phyloP scores from a whole-genome alignment of 1,284 basidiomycete genomes.

The Phellopilus nigrolimitatus region DNA sequence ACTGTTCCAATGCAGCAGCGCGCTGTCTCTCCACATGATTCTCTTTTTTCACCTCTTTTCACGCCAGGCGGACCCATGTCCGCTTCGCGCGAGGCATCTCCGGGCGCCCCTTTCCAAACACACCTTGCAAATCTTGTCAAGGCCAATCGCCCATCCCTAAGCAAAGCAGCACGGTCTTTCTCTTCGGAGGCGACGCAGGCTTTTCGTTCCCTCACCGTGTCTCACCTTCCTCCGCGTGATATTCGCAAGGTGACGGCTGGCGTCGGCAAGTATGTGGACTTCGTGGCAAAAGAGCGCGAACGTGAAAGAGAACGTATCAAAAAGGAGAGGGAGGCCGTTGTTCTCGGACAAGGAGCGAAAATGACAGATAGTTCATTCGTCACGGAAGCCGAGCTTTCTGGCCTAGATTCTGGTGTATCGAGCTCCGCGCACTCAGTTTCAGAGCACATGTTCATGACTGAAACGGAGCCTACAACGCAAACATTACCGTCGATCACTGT shows the following conservation, averaged over 20 bases:
- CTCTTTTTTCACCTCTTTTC: slow-evolving; percentile 18
- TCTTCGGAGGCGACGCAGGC: slow-evolving; percentile 30
- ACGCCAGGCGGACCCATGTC: slow-evolving; percentile 17
- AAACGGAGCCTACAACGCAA: not conserved
- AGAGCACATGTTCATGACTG: not conserved
- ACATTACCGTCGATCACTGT: slow-evolving; percentile 1
- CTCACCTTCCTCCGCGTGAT: slow-evolving; percentile 28
- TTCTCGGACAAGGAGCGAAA: slow-evolving; percentile 2
- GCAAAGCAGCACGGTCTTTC: slow-evolving; percentile 36
- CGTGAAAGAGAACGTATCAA: slow-evolving; percentile 65
- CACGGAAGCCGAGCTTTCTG: not conserved
- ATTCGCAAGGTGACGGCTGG: slow-evolving; percentile 47
- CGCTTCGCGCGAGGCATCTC: slow-evolving; percentile 26
- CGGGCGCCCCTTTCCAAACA: slow-evolving; percentile 25
- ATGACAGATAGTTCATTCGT: not conserved
- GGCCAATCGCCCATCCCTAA: slow-evolving; percentile 13
- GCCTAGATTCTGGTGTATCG: not conserved
- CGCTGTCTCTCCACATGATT: slow-evolving; percentile 12
- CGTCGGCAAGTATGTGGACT: slow-evolving; percentile 64
- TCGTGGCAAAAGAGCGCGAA: slow-evolving; percentile 65
- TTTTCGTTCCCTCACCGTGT: slow-evolving; percentile 30
- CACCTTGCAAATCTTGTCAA: slow-evolving; percentile 25
- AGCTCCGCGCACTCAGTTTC: not conserved
- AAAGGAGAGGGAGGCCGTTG: slow-evolving; percentile 45
- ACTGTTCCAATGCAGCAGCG: slow-evolving; percentile 15